Evolutionary conservation across 352 stramenopile genomes (phyloP).

Genomic region (Globisporangium sylvaticum): DNA sequence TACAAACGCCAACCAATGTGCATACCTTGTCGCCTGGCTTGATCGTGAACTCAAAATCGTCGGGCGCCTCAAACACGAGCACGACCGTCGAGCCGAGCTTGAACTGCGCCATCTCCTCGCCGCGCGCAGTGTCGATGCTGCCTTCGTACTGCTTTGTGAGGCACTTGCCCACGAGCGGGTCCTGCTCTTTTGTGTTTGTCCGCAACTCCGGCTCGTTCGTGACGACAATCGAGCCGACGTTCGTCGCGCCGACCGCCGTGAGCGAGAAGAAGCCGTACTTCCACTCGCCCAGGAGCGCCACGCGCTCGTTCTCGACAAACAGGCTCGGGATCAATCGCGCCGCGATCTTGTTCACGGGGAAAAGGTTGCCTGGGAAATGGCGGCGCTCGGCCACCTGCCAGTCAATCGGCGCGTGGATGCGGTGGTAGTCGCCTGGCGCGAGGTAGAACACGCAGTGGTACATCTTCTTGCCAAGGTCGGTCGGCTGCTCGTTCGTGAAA

Average conservation of each 20-base stretch:
- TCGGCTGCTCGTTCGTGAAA: constrained; percentile 29
- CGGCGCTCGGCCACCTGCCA: constrained; percentile 70
- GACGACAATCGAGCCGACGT: constrained; percentile 83
- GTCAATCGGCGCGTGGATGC: constrained; percentile 79
- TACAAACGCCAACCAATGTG: no score
- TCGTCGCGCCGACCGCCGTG: constrained; percentile 80
- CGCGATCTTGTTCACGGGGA: constrained; percentile 70
- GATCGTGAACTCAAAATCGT: constrained; percentile 73
- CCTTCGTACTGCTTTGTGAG: constrained; percentile 43
- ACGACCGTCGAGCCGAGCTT: constrained; percentile 86
- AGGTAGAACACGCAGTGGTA: constrained; percentile 84
- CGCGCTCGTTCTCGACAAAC: constrained; percentile 83
- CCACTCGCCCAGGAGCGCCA: constrained; percentile 70
- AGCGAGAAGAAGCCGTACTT: constrained; percentile 81
- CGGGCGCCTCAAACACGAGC: constrained; percentile 77
- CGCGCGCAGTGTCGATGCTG: constrained; percentile 34
- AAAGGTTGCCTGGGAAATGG: constrained; percentile 82
- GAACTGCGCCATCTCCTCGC: constrained; percentile 79
- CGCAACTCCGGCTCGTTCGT: constrained; percentile 61
- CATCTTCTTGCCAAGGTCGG: constrained; percentile 44
- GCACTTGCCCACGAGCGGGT: constrained; percentile 48
- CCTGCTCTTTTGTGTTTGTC: constrained; percentile 59
- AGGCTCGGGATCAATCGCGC: constrained; percentile 68
- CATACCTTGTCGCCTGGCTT: constrained; percentile 70
- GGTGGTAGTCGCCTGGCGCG: constrained; percentile 84